Evolutionary conservation across 208 protist species (phyloP).

Genomic region (Trypanosomatidae sp.): DNA sequence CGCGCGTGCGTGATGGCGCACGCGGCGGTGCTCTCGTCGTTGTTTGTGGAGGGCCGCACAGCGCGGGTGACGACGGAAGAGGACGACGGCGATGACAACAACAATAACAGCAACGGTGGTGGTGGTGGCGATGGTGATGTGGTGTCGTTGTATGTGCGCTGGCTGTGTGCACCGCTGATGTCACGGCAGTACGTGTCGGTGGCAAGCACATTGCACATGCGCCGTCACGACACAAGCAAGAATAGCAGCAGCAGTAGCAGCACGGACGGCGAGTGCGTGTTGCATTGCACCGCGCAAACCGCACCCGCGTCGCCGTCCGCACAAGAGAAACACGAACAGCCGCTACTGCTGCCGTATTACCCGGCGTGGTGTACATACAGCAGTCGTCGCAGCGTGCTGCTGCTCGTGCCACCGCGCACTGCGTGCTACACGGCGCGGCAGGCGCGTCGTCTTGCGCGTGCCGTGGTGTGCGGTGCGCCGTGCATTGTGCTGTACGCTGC

Average conservation of each 20-base stretch:
- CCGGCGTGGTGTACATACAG: slow-evolving; percentile 38
- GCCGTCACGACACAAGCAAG: background rate
- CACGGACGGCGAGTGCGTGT: too few relatives aligned
- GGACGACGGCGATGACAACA: too few relatives aligned
- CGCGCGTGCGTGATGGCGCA: slow-evolving; percentile 48
- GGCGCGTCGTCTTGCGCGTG: slow-evolving; percentile 6
- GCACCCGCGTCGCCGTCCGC: too few relatives aligned
- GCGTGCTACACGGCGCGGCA: background rate
- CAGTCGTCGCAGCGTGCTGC: slow-evolving; percentile 16
- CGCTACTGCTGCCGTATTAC: slow-evolving; percentile 19
- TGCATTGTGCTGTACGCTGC: slow-evolving; percentile 41
- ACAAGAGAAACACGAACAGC: too few relatives aligned
- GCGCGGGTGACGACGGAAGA: slow-evolving; percentile 37
- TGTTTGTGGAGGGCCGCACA: slow-evolving; percentile 60
- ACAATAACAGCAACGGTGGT: too few relatives aligned
- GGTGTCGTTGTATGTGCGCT: slow-evolving; percentile 40
- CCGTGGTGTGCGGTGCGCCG: slow-evolving; percentile 31
- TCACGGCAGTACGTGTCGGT: slow-evolving; percentile 16
- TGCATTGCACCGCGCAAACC: too few relatives aligned
- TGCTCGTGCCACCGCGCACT: slow-evolving; percentile 25
- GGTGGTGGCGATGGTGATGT: too few relatives aligned
- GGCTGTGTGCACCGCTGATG: slow-evolving; percentile 37
- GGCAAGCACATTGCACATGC: background rate
- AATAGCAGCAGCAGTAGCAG: too few relatives aligned
- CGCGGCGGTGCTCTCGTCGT: slow-evolving; percentile 36